phyloP scores from a whole-genome alignment of 2,329 filamentous ascomycete species.

The Geosmithia morbida region DNA sequence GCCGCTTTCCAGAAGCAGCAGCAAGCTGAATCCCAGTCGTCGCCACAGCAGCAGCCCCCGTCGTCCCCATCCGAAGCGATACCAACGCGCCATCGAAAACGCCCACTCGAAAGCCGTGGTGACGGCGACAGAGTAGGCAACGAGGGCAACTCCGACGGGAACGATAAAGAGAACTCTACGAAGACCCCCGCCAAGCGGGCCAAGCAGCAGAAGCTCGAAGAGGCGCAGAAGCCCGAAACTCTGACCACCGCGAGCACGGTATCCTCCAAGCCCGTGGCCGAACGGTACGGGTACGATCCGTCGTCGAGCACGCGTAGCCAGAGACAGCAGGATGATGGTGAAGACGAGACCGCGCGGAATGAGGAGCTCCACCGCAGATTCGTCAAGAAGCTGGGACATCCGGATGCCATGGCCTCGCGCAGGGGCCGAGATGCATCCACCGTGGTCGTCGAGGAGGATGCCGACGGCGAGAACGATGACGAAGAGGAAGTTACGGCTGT shows the following conservation, averaged over 20 bases:
- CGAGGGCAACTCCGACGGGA: constrained; percentile 12
- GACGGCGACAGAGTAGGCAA: constrained; percentile 30
- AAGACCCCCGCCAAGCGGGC: constrained; percentile 20
- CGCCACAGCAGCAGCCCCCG: constrained; percentile 10
- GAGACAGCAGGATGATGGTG: constrained; percentile 18
- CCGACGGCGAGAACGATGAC: constrained; percentile 42
- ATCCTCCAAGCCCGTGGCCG: constrained; percentile 24
- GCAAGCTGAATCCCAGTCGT: constrained; percentile 10
- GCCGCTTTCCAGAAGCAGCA: constrained; percentile 18
- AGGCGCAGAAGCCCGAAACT: constrained; percentile 16
- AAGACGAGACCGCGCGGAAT: constrained; percentile 42
- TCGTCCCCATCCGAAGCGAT: constrained; percentile 8
- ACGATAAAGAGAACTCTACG: constrained; percentile 24
- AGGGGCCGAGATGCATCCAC: constrained; percentile 22
- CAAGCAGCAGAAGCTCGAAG: constrained; percentile 30
- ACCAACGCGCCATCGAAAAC: constrained; percentile 22
- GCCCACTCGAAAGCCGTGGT: constrained; percentile 32
- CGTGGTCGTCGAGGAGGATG: constrained; percentile 38
- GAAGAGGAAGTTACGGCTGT: constrained; percentile 35
- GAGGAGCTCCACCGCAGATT: constrained; percentile 70
- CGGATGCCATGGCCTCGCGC: constrained; percentile 63
- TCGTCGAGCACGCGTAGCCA: constrained; percentile 19
- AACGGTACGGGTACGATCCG: constrained; percentile 35
- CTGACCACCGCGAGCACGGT: background rate
- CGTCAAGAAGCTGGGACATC: constrained; percentile 76